Base-by-base conservation (phyloP, 75 land plant species). In the Ceratopteris richardii region DNA sequence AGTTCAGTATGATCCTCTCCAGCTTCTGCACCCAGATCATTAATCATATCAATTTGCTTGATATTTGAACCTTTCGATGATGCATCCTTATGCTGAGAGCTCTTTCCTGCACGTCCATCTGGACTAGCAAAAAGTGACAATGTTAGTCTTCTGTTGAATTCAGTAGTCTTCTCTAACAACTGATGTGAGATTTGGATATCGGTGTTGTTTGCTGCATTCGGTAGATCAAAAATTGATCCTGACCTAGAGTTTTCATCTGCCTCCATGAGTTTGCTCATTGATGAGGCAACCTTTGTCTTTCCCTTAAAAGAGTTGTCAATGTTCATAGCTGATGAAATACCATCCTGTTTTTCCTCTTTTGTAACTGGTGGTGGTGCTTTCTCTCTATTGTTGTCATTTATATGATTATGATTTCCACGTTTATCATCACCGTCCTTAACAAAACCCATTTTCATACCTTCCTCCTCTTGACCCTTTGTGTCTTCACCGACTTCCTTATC, bases 11-110 rank as follows among this genome's bases (percentile, higher is more conserved):
- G 66, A 25, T 11, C 64, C 14, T 63, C 61, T 17, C 57, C 56
- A 13, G 64, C 62, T 19, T 66, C 51, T 39, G 31, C 40, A 7
- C 51, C 61, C 69, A 48, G 82, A 29, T 36, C 69, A 66, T 68
- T 73, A 65, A 65, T 77, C 84, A 58, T 83, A 80, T 43, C 81
- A 66, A 68, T 73, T 80, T 52, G 65, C 24, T 44, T 33, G 7
- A 3, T 9, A 31, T 40, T 41, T 30, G 16, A 21, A n/a, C 25
- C 28, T 56, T 64, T 37, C 66, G 33, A 9, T 3, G 3, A 9
- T 9, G 37, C 37, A 31, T 63, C 40, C 28, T 51, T 31, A 21
- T n/a, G 26, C 22, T 18, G 10, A 27, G 23, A 26, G 5, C 70
- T 74, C 70, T 76, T 67, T 43, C 62, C 47, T 0, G 59, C 59